Base-by-base conservation (phyloP, 345 rosid species). In the Viola odorata region DNA sequence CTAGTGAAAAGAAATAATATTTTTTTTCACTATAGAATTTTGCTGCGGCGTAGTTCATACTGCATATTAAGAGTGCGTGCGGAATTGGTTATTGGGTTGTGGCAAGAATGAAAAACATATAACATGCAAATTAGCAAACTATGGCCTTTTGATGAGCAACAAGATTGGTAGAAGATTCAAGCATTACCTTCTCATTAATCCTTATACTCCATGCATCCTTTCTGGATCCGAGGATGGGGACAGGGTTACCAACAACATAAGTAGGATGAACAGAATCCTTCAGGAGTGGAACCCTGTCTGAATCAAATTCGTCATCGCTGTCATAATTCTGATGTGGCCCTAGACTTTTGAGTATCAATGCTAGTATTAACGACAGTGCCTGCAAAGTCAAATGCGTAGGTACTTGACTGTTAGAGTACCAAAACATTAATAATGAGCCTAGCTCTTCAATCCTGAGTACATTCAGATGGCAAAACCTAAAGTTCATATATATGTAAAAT, bases 301-400 rank as follows among this genome's bases (percentile, higher is more conserved):
- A 50, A 64, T 58, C 65, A 57, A 55, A 82, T 14, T 92, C 95
- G 71, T 92, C 95, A 16, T 87, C 97, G 57, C 89, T 86, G 60
- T 85, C 94, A 71, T 86, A 87, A 74, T 65, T 72, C 39, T 48
- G 81, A 77, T 82, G 83, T 6, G 96, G 91, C 44, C 97, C 96
- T 16, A 87, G 77, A 60, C 82, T 89, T 69, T 83, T 85, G 62
- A 94, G 89, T 45, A 83, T 62, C 86, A 84, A 62, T 6, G 91
- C 96, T 73, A 83, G 50, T 41, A 84, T 50, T 55, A 86, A 70
- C 41, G 83, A 84, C 9, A 82, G 53, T 60, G 82, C 97, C 99
- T 89, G 81, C 16, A 70, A 53, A 64, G 38, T 51, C 1, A 40
- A 47, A 40, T 17, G 50, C 59, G 42, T 3, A 17, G 48, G 23